Evolutionary conservation across 2,329 filamentous ascomycete genomes (phyloP), one percentile per base, ranked within the genome.

Genomic region (Thielaviopsis musarum): DNA sequence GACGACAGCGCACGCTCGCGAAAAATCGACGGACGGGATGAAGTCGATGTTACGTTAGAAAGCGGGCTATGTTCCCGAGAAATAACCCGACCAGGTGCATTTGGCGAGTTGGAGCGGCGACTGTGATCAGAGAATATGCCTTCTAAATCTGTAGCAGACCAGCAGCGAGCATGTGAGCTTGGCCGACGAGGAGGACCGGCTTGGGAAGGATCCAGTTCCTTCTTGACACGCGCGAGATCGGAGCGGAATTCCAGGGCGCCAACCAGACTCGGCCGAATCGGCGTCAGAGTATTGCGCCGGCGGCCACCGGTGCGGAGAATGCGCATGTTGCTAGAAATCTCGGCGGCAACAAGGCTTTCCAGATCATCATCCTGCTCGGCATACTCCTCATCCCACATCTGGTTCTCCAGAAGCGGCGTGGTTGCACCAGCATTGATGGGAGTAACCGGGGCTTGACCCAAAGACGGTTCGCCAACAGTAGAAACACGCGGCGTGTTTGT

Each of bases 201-300:
- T 7, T n/a, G 54, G 9, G 52, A 52, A 28, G 57, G 54, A n/a
- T 41, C 59, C 41, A 52, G 57, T 52, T 56, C 57, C 64, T 84
- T 87, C 66, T 94, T 84, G 60, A 98, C 73, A 2, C 90, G 90
- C n/a, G 88, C 85, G 53, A 98, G 74, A 2, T 95, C 85, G 2
- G 91, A 91, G 65, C 91, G 81, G 66, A 98, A 98, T 71, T 98
- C 93, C 60, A 98, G 75, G 9, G 88, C 93, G 52, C 93, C 93
- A 3, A 98, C 85, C 54, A 98, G 74, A 74, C 93, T 97, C 1
- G 93, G 91, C 52, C 93, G 80, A 63, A 98, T 96, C 0, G 90
- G 87, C 6, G 84, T 91, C 62, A 91, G 79, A 1, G 88, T 89
- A 64, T 84, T 85, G 64, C 85, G 82, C 63, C 59, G 79, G 52